phyloP scores from a whole-genome alignment of 1,284 basidiomycete species.

The Cutaneotrichosporon cutaneum region DNA sequence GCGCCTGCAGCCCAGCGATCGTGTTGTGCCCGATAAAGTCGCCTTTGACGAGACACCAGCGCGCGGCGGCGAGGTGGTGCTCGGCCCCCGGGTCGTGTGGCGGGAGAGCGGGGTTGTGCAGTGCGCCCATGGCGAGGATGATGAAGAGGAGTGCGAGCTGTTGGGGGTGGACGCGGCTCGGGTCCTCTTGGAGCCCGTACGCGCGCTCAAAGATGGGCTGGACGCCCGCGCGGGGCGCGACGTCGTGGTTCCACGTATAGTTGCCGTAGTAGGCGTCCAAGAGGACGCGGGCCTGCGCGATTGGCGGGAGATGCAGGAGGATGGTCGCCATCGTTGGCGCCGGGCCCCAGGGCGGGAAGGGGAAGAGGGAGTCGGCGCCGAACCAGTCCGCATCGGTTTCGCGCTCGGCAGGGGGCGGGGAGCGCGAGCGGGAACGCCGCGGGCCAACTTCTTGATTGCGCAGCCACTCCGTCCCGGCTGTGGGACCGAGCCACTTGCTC shows the following conservation, averaged over 20 bases:
- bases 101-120: slow-evolving; percentile 44
- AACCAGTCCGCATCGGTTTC: slow-evolving; percentile 11
- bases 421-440: not conserved
- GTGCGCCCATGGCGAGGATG: slow-evolving; percentile 41
- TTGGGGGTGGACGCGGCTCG: slow-evolving; percentile 30
- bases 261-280: slow-evolving; percentile 38
- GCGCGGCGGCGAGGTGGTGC: slow-evolving; percentile 34
- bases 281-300: slow-evolving; percentile 32
- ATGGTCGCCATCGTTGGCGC: slow-evolving; percentile 24
- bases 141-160: slow-evolving; percentile 41
- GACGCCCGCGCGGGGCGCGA: slow-evolving; percentile 31
- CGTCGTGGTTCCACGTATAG: slow-evolving; percentile 40
- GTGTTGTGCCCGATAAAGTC: slow-evolving; percentile 45
- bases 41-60: slow-evolving; percentile 39
- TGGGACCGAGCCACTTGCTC: slow-evolving; percentile 40
- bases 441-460: slow-evolving; percentile 31
- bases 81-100: slow-evolving; percentile 39
- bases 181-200: slow-evolving; percentile 10
- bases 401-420: not conserved
- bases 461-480: slow-evolving; percentile 43
- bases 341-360: slow-evolving; percentile 19
- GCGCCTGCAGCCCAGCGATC: slow-evolving; percentile 39
- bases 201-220: slow-evolving; percentile 32
- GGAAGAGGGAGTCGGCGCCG: slow-evolving; percentile 18
- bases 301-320: slow-evolving; percentile 29